A percentile compares a stretch with the other conserved stretches of the same genome.
Evolutionary conservation across 176 grass and related monocot genomes (phyloP).

Genomic region (Eragrostis curvula): DNA sequence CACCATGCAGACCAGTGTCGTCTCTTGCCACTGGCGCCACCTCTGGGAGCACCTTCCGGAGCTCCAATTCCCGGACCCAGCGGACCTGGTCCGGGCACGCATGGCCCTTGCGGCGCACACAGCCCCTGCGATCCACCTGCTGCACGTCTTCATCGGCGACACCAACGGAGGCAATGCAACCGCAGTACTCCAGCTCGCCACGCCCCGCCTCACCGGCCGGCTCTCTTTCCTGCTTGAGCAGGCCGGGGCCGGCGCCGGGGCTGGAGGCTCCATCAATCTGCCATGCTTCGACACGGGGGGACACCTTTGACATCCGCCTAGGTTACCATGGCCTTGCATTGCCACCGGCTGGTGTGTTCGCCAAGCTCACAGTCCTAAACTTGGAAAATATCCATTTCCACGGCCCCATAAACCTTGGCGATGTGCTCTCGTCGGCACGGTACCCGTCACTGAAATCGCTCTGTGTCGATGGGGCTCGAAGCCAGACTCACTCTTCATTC

Average conservation of each 20-base stretch:
- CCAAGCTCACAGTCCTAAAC: background rate
- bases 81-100: too few relatives aligned
- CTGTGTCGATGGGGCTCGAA: background rate
- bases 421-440: background rate
- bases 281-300: conserved; percentile 15
- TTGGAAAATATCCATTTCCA: background rate
- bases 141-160: too few relatives aligned
- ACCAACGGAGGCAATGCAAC: too few relatives aligned
- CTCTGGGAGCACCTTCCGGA: too few relatives aligned
- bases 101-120: too few relatives aligned
- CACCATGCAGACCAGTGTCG: background rate
- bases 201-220: background rate
- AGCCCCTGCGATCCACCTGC: too few relatives aligned
- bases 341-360: background rate
- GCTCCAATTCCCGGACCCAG: too few relatives aligned
- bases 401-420: background rate
- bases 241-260: background rate
- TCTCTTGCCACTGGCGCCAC: conserved; percentile 4
- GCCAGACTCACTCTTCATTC: background rate
- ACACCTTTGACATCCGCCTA: background rate
- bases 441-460: background rate
- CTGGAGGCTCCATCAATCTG: background rate
- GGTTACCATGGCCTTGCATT: background rate
- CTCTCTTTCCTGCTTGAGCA: background rate
- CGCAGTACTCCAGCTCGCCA: background rate